A percentile compares a stretch with the other conserved stretches of the same genome.
Evolutionary conservation across 371 early-diverging fungal genomes (phyloP).

Genomic region (Circinella umbellata): DNA sequence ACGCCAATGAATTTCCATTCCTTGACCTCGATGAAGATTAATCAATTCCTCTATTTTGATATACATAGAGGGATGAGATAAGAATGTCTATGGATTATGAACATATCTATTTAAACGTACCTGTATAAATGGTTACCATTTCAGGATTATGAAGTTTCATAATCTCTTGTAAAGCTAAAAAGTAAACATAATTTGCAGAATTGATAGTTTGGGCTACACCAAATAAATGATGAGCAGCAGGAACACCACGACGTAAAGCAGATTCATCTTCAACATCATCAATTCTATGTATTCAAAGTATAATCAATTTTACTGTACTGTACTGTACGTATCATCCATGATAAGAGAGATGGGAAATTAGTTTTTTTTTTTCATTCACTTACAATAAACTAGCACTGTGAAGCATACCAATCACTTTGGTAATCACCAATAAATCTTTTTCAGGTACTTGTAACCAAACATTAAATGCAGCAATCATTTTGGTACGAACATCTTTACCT

Average conservation of each 20-base stretch:
- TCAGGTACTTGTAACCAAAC: constrained; percentile 83
- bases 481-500: constrained; percentile 91
- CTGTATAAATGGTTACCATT: constrained; percentile 82
- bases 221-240: constrained; percentile 95
- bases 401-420: constrained; percentile 89
- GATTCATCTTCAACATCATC: constrained; percentile 98
- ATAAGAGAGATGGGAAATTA: not conserved
- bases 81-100: not conserved
- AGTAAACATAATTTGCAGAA: constrained; percentile 95
- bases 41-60: constrained; percentile 74
- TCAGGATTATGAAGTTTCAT: constrained; percentile 66
- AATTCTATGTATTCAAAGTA: constrained; percentile 53
- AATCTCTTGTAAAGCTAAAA: constrained; percentile 85
- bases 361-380: too few species aligned
- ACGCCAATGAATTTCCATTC: constrained; percentile 90
- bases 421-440: constrained; percentile 69
- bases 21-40: constrained; percentile 94
- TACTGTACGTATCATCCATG: not conserved
- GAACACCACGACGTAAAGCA: constrained; percentile 85
- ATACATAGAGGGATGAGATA: not conserved
- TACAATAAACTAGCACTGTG: constrained; percentile 93
- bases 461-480: constrained; percentile 89
- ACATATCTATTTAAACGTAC: constrained; percentile 20
- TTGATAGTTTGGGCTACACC: constrained; percentile 93
- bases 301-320: not conserved